Base-by-base conservation (phyloP, 805 yeast genomes). In the Barnettozyma vustinii region DNA sequence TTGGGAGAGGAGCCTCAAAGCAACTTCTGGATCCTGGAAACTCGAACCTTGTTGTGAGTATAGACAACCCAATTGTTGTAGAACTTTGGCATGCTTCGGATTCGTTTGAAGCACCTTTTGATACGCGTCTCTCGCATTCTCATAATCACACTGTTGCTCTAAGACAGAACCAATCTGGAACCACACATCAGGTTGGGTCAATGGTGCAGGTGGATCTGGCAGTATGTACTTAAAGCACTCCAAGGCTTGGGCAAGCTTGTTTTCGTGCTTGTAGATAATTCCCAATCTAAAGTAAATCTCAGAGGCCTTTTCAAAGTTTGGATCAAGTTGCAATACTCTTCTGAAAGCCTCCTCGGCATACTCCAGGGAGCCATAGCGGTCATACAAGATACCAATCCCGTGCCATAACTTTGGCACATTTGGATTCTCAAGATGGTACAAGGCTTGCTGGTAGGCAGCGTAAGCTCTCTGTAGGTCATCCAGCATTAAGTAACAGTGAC, bases 321-420 rank as follows among this genome's bases (percentile, higher is more conserved):
- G 96, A 68, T 94, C 98, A 74, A 94, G 80, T 65, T 91, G 97
- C 65, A 94, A 73, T 12, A 94, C 99, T 59, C 96, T 82, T 39
- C 95, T 95, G 70, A 94, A 92, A 4, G 99, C 98, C 68, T 94
- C 99, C 67, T 94, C 99, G 4, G 99, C 99, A 61, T 92, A 94
- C 69, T 92, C 98, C 55, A 92, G 71, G 5, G 96, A 87, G 25
- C 98, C 99, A 66, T 94, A 94, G 47, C 99, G 76, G 67, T 94
- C 99, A 66, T 94, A 94, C 52, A 94, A 75, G 51, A 94, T 94
- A 33, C 99, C 99, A 56, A 94, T 92, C 0, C 99, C 99, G 68
- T 94, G 97, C 99, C 99, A 94, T 57, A 94, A 77, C 64, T 90
- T 90, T 49, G 98, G 98, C 47, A 91, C 97, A 57, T 89, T 88